Base-by-base conservation (phyloP, 805 yeast genomes). In the Middelhovenomyces tepae region DNA sequence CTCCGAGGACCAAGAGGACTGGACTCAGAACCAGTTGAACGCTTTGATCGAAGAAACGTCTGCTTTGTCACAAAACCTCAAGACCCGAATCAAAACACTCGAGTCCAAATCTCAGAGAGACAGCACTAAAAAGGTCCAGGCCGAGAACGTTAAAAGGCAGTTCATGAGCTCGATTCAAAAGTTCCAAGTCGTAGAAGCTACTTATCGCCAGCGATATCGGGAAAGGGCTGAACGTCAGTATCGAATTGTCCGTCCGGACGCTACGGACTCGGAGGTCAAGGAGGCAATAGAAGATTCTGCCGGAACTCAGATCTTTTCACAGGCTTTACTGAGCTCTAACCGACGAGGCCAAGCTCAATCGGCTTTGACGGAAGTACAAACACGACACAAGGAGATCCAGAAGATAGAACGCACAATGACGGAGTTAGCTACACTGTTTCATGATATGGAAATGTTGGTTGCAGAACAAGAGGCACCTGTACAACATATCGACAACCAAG, bases 401-500 rank as follows among this genome's bases (percentile, higher is more conserved):
- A 83, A 85, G 66, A 79, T 91, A 60, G 97, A 89, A 62, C 78
- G 84, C 63, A 80, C 95, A 39, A 86, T 91, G 82, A 85, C 89
- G 22, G 98, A 91, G 62, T 73, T 91, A 60, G 83, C 93, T 26
- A 94, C 84, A 65, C 73, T 91, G 56, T 86, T 91, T 67, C 81
- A 80, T 52, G 97, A 91, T 56, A 84, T 91, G 91, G 96, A 91
- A 62, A 83, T 83, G 54, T 68, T 91, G 62, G 96, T 89, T 30
- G 85, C 89, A 47, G 95, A 87, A 62, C 97, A 91, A 65, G 95
- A 87, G 59, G 85, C 75, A 47, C 76, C 80, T 41, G 78, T 91
- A 46, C 82, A 78, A 53, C 81, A 76, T 52, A 75, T 85, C 44
- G 86, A 86, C 55, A 75, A 82, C 46, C 79, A 83, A 50, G 82